A percentile compares a stretch with the other conserved stretches of the same genome.
Evolutionary conservation across 805 yeast genomes (phyloP).

Genomic region (Metschnikowia proteae): DNA sequence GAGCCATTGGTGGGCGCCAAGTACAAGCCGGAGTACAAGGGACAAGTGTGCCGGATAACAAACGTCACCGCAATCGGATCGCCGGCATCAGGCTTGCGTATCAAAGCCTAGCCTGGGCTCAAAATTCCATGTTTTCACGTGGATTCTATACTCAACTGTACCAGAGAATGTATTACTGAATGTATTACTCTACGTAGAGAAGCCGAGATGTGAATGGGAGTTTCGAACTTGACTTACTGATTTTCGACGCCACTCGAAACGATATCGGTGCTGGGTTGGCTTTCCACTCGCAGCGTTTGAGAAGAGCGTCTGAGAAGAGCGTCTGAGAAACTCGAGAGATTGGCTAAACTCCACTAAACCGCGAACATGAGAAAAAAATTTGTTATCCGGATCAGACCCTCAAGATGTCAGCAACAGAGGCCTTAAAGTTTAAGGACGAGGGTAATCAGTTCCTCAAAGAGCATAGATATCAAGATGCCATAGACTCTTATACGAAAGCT

Average conservation of each 20-base stretch:
- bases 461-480: slow-evolving; percentile 61
- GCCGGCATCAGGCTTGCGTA: slow-evolving; percentile 85
- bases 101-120: slow-evolving; percentile 22
- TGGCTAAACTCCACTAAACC: not conserved
- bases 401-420: slow-evolving; percentile 27
- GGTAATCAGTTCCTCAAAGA: slow-evolving; percentile 74
- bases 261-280: too few relatives aligned
- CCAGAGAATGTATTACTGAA: not conserved
- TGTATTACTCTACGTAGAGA: not conserved
- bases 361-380: slow-evolving; percentile 1
- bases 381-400: not conserved
- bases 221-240: too few relatives aligned
- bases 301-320: too few relatives aligned
- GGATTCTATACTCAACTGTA: slow-evolving; percentile 1
- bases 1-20: slow-evolving; percentile 91
- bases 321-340: too few relatives aligned
- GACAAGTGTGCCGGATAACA: slow-evolving; percentile 74
- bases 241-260: too few relatives aligned
- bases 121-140: not conserved
- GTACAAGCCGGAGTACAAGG: slow-evolving; percentile 74
- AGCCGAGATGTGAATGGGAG: too few relatives aligned
- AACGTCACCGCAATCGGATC: slow-evolving; percentile 79
- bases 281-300: too few relatives aligned
- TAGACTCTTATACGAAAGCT: slow-evolving; percentile 70
- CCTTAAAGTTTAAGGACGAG: slow-evolving; percentile 53